Conservation (phyloP, 352 stramenopile genomes). For the Globisporangium recalcitrans region DNA sequence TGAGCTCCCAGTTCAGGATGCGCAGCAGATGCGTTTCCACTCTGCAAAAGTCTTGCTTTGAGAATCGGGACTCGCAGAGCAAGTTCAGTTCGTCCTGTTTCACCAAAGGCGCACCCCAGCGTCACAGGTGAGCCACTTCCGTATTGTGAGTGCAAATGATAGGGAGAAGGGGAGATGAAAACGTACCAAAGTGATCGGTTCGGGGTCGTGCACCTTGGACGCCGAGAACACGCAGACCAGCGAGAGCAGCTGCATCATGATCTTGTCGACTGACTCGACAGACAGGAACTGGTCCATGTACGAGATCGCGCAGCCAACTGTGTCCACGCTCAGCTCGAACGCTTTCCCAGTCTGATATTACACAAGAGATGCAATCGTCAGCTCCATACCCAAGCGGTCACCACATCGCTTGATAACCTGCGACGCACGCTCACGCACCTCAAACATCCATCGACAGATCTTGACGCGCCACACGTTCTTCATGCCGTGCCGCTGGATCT, state of each 20-base stretch:
- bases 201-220: constrained; percentile 70
- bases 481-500: constrained; percentile 58
- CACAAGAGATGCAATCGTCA: not conserved
- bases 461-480: constrained; percentile 55
- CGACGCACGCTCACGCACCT: constrained; percentile 12
- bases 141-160: not conserved
- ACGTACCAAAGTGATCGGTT: constrained; percentile 47
- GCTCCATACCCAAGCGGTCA: not conserved
- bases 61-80: constrained; percentile 74
- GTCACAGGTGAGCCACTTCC: not conserved
- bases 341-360: constrained; percentile 46
- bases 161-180: not conserved
- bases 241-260: constrained; percentile 60
- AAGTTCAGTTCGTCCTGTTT: constrained; percentile 55
- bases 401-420: not conserved
- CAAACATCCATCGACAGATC: constrained; percentile 80
- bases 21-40: constrained; percentile 54
- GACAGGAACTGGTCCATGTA: constrained; percentile 73
- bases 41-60: constrained; percentile 46
- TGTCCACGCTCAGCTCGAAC: constrained; percentile 66
- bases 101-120: not conserved
- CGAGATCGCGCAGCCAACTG: constrained; percentile 52
- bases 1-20: constrained; percentile 59
- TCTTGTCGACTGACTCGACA: constrained; percentile 62
- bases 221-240: constrained; percentile 73